Percentiles rank a stretch among this genome's conserved stretches.
These are phyloP conservation scores for Eudorina sp. DNA, from an alignment of 139 green algal genomes.

Conservation along the genomic window DNA sequence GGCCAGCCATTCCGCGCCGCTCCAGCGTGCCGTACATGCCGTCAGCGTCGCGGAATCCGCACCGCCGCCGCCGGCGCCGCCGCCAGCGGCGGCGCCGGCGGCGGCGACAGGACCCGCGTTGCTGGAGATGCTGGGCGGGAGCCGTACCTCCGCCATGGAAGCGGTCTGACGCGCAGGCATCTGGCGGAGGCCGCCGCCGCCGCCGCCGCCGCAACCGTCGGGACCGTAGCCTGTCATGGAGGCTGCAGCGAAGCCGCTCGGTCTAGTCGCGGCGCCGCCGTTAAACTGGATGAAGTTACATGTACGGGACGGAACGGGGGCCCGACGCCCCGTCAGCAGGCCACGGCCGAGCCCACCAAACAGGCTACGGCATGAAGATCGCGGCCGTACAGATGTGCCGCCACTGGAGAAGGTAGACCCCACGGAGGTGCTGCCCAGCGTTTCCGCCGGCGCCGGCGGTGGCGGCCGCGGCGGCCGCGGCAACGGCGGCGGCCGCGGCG, in stretches of 20 bases:
- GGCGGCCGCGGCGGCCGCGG: not conserved
- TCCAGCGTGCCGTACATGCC: not conserved
- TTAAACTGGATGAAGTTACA: not conserved
- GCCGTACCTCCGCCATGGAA: not conserved
- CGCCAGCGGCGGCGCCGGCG: not conserved
- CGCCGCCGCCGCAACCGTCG: not conserved
- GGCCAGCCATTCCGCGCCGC: not conserved
- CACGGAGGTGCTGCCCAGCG: not conserved
- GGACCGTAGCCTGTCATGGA: not conserved
- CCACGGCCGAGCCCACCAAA: not conserved
- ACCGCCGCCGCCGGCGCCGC: not conserved
- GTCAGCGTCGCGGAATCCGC: not conserved
- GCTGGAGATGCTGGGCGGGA: not conserved
- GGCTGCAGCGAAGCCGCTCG: not conserved
- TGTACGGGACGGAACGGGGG: not conserved
- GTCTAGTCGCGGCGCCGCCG: not conserved
- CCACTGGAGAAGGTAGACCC: too few relatives aligned
- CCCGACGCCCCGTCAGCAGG: not conserved
- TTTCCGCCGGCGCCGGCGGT: not conserved
- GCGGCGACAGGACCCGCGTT: too few relatives aligned
- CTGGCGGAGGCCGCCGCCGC: not conserved
- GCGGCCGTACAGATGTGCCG: not conserved
- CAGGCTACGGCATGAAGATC: not conserved
- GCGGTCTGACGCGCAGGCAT: not conserved
- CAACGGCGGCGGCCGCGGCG: not conserved